Evolutionary conservation across 78 protist species (phyloP).

Genomic region (Anaeramoeba flamelloides): DNA sequence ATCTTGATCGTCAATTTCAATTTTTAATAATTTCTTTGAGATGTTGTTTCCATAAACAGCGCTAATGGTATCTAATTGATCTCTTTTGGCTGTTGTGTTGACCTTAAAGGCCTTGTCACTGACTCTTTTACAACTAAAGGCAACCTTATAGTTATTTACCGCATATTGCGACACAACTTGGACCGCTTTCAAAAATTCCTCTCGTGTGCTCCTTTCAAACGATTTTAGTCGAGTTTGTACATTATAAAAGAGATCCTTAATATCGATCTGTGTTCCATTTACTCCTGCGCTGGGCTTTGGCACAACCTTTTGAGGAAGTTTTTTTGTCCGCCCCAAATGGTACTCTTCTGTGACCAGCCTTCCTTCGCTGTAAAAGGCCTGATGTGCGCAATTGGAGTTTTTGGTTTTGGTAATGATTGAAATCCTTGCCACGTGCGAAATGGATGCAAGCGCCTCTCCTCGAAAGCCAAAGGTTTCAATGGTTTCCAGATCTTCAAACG

Average conservation of each 20-base stretch:
- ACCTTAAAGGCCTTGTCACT: not conserved
- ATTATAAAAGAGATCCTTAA: slow-evolving; percentile 82
- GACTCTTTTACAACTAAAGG: slow-evolving; percentile 3
- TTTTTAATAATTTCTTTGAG: not conserved
- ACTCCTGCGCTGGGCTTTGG: slow-evolving; percentile 73
- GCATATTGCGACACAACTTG: slow-evolving; percentile 1
- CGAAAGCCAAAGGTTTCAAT: slow-evolving; percentile 66
- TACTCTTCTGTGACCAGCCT: slow-evolving; percentile 9
- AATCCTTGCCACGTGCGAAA: slow-evolving; percentile 73
- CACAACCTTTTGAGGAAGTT: no score
- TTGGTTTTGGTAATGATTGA: slow-evolving; percentile 53
- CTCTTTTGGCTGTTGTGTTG: not conserved
- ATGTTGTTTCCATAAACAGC: not conserved
- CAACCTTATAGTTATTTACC: not conserved
- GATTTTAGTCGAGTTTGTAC: slow-evolving; percentile 44
- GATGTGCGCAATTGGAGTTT: slow-evolving; percentile 11
- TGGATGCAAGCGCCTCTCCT: slow-evolving; percentile 93
- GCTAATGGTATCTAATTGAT: not conserved
- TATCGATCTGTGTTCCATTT: slow-evolving; percentile 41
- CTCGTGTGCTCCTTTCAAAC: slow-evolving; percentile 30
- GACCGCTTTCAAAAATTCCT: slow-evolving; percentile 28
- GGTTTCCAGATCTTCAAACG: slow-evolving; percentile 57
- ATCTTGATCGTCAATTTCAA: not conserved
- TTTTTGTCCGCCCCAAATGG: slow-evolving; percentile 15
- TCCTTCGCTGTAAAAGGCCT: slow-evolving; percentile 46